phyloP scores from a whole-genome alignment of 192 early-diverging fungal species.

The Gaertneriomyces sp. region DNA sequence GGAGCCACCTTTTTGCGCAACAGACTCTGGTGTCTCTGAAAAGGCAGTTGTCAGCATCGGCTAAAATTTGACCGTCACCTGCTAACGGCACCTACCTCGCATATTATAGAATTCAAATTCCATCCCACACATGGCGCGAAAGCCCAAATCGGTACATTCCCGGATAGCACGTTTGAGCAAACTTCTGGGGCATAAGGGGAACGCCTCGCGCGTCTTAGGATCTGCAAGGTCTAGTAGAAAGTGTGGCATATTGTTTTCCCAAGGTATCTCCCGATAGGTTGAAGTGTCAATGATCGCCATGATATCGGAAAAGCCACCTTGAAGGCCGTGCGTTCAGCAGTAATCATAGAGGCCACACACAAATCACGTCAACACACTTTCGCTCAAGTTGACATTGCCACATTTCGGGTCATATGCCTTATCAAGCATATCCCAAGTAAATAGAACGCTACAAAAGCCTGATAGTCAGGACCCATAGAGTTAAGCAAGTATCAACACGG shows the following conservation, averaged over 20 bases:
- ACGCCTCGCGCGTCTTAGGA: conserved; percentile 51
- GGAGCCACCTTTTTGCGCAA: conserved; percentile 59
- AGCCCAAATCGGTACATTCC: conserved; percentile 38
- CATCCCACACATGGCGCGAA: conserved; percentile 47
- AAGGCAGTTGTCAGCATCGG: not conserved
- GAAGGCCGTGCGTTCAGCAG: not conserved
- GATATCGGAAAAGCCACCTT: conserved; percentile 54
- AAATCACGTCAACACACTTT: not conserved
- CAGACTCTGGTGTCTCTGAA: conserved; percentile 64
- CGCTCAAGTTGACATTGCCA: not conserved
- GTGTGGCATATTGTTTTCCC: conserved; percentile 69
- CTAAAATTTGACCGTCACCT: not conserved
- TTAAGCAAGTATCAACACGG: not conserved
- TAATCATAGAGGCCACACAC: not conserved
- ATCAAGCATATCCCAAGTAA: conserved; percentile 80
- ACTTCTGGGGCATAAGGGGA: conserved; percentile 62
- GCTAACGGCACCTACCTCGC: conserved; percentile 49
- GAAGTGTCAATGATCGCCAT: conserved; percentile 62
- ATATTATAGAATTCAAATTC: conserved; percentile 82
- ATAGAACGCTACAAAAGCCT: conserved; percentile 77
- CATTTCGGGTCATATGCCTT: conserved; percentile 46
- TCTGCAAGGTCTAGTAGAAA: conserved; percentile 68
- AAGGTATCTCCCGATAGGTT: conserved; percentile 66
- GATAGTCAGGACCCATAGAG: not conserved
- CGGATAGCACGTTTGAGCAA: conserved; percentile 48